Conservation (phyloP, 2,329 filamentous ascomycete species). For the Phialemonium atrogriseum region DNA sequence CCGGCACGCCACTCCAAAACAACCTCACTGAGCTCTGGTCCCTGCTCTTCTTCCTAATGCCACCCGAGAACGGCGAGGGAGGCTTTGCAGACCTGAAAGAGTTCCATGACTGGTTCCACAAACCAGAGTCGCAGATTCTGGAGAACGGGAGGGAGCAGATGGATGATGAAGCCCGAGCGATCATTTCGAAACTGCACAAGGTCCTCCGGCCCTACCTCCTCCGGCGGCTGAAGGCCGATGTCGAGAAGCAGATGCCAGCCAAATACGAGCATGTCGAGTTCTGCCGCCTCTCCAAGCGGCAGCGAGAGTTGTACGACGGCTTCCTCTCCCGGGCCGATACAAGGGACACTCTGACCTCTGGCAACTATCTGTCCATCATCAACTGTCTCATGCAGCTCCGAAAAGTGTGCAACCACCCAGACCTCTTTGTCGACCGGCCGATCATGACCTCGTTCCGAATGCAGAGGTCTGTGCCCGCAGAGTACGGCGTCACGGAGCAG, state of each 20-base stretch:
- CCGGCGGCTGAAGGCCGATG: slow-evolving; percentile 85
- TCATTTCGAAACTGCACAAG: slow-evolving; percentile 89
- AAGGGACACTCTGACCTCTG: slow-evolving; percentile 77
- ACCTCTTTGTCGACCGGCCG: slow-evolving; percentile 89
- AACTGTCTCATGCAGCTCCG: slow-evolving; percentile 96
- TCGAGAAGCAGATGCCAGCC: slow-evolving; percentile 97
- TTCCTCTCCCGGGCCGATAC: slow-evolving; percentile 90
- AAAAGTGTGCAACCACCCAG: slow-evolving; percentile 97
- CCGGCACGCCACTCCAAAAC: slow-evolving; percentile 92
- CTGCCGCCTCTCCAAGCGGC: slow-evolving; percentile 88
- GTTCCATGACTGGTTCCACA: slow-evolving; percentile 93
- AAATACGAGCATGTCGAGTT: slow-evolving; percentile 98
- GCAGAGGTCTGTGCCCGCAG: slow-evolving; percentile 65
- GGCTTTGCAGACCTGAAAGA: slow-evolving; percentile 93
- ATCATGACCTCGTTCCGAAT: slow-evolving; percentile 97
- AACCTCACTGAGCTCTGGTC: slow-evolving; percentile 97
- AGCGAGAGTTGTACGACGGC: slow-evolving; percentile 91
- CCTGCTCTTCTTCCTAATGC: slow-evolving; percentile 91
- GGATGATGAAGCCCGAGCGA: slow-evolving; percentile 85
- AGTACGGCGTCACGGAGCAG: slow-evolving; percentile 65
- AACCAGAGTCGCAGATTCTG: slow-evolving; percentile 90
- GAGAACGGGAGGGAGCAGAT: slow-evolving; percentile 91
- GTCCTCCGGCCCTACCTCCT: slow-evolving; percentile 88
- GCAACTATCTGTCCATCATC: slow-evolving; percentile 96
- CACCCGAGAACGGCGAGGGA: slow-evolving; percentile 76